Percentiles rank a stretch among this genome's conserved stretches.
Evolutionary conservation across 2,329 filamentous ascomycete genomes (phyloP).

Genomic region (Talaromyces amestolkiae): DNA sequence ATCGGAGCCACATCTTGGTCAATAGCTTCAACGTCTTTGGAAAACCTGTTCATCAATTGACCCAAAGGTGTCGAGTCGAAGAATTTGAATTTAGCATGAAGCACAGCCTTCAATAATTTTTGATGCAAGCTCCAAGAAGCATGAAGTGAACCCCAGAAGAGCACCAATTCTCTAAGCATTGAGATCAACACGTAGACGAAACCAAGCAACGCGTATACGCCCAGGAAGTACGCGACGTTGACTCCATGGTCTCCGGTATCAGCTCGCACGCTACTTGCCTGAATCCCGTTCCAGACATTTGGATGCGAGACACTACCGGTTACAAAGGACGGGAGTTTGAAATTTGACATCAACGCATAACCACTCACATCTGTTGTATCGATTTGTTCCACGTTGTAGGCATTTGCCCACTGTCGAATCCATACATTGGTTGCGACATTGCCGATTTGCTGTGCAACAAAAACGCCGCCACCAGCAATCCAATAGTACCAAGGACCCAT

Average conservation of each 20-base stretch:
- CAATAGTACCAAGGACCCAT: conserved; percentile 99
- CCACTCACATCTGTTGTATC: conserved; percentile 33
- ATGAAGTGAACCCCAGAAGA: conserved; percentile 87
- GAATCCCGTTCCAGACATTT: conserved; percentile 30
- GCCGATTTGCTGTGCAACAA: conserved; percentile 77
- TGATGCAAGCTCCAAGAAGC: conserved; percentile 84
- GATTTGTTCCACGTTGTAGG: conserved; percentile 61
- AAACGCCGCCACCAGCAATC: conserved; percentile 71
- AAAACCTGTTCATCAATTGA: conserved; percentile 97
- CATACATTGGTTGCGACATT: conserved; percentile 88
- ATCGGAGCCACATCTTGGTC: conserved; percentile 95
- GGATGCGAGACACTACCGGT: conserved; percentile 36
- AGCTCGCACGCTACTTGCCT: conserved; percentile 27
- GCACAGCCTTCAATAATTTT: conserved; percentile 71
- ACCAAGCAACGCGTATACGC: conserved; percentile 77
- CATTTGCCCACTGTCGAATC: conserved; percentile 94
- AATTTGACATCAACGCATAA: conserved; percentile 42
- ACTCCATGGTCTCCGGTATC: conserved; percentile 52
- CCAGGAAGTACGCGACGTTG: conserved; percentile 78
- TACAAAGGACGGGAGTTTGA: conserved; percentile 40
- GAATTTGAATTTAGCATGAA: conserved; percentile 92
- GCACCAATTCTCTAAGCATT: conserved; percentile 75
- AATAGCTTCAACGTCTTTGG: conserved; percentile 90
- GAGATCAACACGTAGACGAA: conserved; percentile 75
- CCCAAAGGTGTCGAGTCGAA: conserved; percentile 95